Base-by-base conservation (phyloP, 2,329 filamentous ascomycete species). In the Chaetomium strumarium region DNA sequence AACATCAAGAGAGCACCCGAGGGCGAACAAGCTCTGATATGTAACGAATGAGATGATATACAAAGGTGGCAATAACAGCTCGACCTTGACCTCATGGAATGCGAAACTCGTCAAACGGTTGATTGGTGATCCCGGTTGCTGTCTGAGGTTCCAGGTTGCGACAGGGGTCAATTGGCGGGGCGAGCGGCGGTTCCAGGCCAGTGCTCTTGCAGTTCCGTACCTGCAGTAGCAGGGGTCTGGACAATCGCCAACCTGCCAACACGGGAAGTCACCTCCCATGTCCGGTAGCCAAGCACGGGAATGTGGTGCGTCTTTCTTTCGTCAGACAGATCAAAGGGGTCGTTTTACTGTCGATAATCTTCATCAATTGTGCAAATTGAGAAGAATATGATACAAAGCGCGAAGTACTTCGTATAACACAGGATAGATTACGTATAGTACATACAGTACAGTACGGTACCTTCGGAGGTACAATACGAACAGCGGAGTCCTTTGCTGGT, bases 61-160 rank as follows among this genome's bases (percentile, higher is more conserved):
- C 10, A 16, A 19, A 33, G 33, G 54, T 56, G 54, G 50, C 54
- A 53, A 56, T 53, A 52, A 50, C 24, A 49, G 17, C 34, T 48
- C 45, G 45, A 43, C 24, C 31, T 50, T 37, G 55, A 46, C 31
- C 31, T 45, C 30, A n/a, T 53, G 37, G 49, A 52, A 44, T 57
- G 57, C 58, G 60, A 62, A 60, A 58, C 58, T 59, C 52, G 51
- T 56, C 51, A 59, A 57, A 62, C 58, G 57, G 57, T 41, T 61
- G 55, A 60, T 58, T 56, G 51, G 53, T 17, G 49, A 58, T 49
- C 53, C 60, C 49, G 52, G 56, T 49, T 48, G 34, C 42, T 45
- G 53, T 55, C 53, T 46, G 49, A 30, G 52, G 44, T 38, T 36
- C 52, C 48, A 46, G 55, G 58, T 41, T 48, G 38, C 38, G 10